Evolutionary conservation across 768 basidiomycete species (phyloP).

Genomic region (Pleurotus sapidus): DNA sequence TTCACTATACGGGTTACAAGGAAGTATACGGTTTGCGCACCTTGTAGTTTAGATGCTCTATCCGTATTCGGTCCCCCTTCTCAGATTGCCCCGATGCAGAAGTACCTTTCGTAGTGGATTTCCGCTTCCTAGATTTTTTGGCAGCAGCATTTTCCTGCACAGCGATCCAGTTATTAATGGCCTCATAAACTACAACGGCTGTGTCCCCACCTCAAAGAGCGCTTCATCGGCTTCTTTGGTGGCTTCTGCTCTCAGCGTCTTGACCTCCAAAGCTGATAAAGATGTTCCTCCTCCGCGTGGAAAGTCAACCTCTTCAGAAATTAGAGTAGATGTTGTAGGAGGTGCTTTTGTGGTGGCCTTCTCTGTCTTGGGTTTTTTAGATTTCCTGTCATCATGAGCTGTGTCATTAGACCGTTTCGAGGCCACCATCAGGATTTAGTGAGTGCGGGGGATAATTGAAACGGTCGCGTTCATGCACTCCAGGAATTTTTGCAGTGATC

Average conservation of each 20-base stretch:
- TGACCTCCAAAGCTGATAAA: slow-evolving; percentile 87
- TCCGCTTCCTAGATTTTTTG: slow-evolving; percentile 43
- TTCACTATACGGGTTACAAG: slow-evolving; percentile 7
- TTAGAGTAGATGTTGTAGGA: slow-evolving; percentile 33
- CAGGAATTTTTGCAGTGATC: too few relatives aligned
- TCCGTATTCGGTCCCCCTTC: slow-evolving; percentile 60
- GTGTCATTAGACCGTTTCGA: slow-evolving; percentile 1
- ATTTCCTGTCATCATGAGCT: neutral
- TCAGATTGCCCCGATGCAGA: slow-evolving; percentile 21
- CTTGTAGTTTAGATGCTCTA: slow-evolving; percentile 95
- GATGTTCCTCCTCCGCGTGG: slow-evolving; percentile 92
- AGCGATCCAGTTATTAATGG: slow-evolving; percentile 7
- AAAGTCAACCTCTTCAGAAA: slow-evolving; percentile 82
- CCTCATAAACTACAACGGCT: slow-evolving; percentile 8
- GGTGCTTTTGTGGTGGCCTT: slow-evolving; percentile 19
- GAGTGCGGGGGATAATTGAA: neutral
- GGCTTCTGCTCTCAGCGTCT: slow-evolving; percentile 81
- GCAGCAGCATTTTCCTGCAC: slow-evolving; percentile 37
- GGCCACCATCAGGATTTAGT: slow-evolving; percentile 12
- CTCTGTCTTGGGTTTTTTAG: slow-evolving; percentile 15
- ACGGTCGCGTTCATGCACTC: slow-evolving; percentile 4
- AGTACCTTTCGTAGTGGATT: slow-evolving; percentile 41
- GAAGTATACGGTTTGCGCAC: slow-evolving; percentile 31
- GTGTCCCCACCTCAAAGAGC: slow-evolving; percentile 56
- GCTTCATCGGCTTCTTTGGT: slow-evolving; percentile 81